Evolutionary conservation across 75 land plant genomes (phyloP).

Genomic region (Larix kaempferi): DNA sequence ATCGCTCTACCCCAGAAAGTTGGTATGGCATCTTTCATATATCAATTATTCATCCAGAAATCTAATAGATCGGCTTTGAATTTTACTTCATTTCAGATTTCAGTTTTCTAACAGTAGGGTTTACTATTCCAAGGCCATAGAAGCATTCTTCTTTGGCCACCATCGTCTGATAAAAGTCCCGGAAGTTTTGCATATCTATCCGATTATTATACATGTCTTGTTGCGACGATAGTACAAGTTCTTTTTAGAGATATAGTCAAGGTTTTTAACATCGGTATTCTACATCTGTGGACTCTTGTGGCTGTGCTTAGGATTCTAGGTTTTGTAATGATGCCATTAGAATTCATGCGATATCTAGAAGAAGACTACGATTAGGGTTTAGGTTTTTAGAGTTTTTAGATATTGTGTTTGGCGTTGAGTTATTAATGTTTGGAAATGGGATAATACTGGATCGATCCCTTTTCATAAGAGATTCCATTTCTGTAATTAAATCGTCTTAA

Average conservation of each 20-base stretch:
- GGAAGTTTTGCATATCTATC: too few relatives aligned
- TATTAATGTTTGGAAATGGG: neutral
- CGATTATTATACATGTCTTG: too few relatives aligned
- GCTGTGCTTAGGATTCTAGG: neutral
- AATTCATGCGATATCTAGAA: neutral
- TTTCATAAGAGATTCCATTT: too few relatives aligned
- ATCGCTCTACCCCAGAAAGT: conserved; percentile 45
- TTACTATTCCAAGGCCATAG: neutral
- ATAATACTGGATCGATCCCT: too few relatives aligned
- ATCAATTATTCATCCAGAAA: neutral
- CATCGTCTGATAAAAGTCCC: too few relatives aligned
- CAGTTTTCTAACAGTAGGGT: neutral
- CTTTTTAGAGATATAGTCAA: too few relatives aligned
- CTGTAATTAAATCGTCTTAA: too few relatives aligned
- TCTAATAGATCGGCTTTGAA: neutral
- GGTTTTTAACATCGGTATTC: neutral
- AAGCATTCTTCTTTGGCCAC: neutral
- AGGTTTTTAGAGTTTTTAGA: neutral
- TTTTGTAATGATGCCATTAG: neutral
- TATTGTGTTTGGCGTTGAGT: neutral
- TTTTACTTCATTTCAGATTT: too few relatives aligned
- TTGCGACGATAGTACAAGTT: too few relatives aligned
- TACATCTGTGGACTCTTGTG: neutral
- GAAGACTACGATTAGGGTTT: neutral
- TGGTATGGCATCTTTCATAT: conserved; percentile 15